These are phyloP conservation scores for Suillus weaverae DNA, from an alignment of 768 basidiomycete genomes.

Conservation along the genomic window DNA sequence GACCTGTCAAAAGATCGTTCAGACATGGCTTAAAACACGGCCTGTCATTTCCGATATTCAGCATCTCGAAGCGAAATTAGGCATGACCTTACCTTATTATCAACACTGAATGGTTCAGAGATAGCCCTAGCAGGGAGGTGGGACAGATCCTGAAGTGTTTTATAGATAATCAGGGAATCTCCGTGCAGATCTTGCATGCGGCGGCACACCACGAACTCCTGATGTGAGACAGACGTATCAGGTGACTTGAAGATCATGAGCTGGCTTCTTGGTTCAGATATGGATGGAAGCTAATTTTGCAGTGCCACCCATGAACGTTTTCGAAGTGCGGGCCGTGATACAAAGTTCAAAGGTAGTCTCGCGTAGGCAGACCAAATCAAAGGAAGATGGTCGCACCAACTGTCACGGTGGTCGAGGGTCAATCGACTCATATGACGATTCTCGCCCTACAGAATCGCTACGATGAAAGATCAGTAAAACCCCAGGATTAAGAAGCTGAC, in stretches of 20 bases:
- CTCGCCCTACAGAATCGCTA: background rate
- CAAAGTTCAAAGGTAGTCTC: background rate
- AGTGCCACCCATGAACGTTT: background rate
- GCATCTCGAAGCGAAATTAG: background rate
- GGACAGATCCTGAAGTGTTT: background rate
- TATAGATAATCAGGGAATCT: constrained; percentile 1
- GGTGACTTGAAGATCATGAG: background rate
- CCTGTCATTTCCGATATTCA: background rate
- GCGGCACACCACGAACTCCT: background rate
- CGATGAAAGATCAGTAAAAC: background rate
- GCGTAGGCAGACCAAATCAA: background rate
- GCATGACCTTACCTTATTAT: background rate
- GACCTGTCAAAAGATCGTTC: background rate
- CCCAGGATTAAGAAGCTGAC: background rate
- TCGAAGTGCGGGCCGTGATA: background rate
- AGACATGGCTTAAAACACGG: background rate
- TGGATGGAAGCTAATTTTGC: background rate
- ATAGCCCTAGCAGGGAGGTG: background rate
- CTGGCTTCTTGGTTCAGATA: background rate
- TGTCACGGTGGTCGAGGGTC: background rate
- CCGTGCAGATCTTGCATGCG: background rate
- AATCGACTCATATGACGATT: background rate
- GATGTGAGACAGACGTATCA: background rate
- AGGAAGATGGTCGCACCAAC: background rate
- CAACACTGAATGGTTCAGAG: background rate